These are phyloP conservation scores for Diaporthe helianthi DNA, from an alignment of 2,329 filamentous ascomycete species.

Conservation along the genomic window DNA sequence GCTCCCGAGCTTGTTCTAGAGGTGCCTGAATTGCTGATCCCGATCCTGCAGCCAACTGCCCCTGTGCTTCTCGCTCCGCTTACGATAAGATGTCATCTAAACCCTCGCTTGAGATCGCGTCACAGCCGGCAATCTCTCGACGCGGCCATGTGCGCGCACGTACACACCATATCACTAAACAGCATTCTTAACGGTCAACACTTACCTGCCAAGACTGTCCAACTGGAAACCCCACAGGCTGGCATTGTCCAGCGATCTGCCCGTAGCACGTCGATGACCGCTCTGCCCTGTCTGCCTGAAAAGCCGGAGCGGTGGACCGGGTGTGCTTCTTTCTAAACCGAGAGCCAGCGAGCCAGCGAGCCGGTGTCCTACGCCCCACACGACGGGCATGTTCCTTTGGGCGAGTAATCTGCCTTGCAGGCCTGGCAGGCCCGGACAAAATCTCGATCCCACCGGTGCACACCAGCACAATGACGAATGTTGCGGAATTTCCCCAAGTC, in stretches of 20 bases:
- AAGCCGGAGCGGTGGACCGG: neutral
- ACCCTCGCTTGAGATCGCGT: slow-evolving; percentile 4
- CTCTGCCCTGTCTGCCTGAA: neutral
- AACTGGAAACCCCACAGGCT: no score
- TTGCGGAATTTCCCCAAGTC: neutral
- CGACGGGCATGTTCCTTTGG: neutral
- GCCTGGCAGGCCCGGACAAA: neutral
- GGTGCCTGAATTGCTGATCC: neutral
- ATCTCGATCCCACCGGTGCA: slow-evolving; percentile 1
- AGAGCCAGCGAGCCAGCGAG: neutral
- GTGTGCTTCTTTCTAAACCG: neutral
- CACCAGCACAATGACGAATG: neutral
- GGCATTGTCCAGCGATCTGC: neutral
- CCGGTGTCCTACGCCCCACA: neutral
- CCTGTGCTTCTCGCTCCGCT: neutral
- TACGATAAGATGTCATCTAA: neutral
- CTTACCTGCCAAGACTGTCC: neutral
- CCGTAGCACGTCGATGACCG: neutral
- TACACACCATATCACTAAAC: neutral
- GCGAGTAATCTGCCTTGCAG: neutral
- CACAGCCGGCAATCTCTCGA: neutral
- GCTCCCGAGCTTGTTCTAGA: neutral
- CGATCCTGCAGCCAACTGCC: neutral
- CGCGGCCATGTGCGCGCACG: neutral
- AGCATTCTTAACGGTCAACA: neutral